phyloP scores from a whole-genome alignment of 75 land plant genomes.

The Sequoia sempervirens region DNA sequence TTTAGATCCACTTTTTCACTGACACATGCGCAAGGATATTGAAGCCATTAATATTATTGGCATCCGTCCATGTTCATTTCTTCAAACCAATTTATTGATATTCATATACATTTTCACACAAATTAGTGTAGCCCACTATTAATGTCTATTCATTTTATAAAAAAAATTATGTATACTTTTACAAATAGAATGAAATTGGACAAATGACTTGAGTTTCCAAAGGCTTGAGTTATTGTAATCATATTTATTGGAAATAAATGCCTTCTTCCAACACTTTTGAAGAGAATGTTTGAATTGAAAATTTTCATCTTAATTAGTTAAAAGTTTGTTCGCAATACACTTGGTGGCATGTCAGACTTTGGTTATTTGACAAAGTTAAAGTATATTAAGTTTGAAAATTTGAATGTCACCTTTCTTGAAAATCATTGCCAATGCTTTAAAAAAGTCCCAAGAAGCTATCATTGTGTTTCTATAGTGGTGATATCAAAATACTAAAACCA shows the following conservation, averaged over 20 bases:
- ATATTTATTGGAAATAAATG: slow-evolving; percentile 37
- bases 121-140: not conserved
- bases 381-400: not conserved
- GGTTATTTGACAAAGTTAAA: not conserved
- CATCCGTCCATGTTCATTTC: not conserved
- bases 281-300: not conserved
- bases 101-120: not conserved
- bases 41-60: no score
- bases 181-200: slow-evolving; percentile 47
- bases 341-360: not conserved
- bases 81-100: no score
- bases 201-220: slow-evolving; percentile 48
- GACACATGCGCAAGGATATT: not conserved
- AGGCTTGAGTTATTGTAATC: slow-evolving; percentile 49
- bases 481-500: slow-evolving; percentile 2
- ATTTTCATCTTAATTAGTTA: not conserved
- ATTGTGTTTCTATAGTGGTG: not conserved
- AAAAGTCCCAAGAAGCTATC: not conserved
- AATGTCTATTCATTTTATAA: no score
- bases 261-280: slow-evolving; percentile 14
- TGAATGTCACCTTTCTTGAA: not conserved
- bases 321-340: not conserved
- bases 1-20: no score
- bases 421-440: not conserved
- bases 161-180: not conserved